Conservation (phyloP, 23 red algal genomes). For the Gracilaria gracilis region DNA sequence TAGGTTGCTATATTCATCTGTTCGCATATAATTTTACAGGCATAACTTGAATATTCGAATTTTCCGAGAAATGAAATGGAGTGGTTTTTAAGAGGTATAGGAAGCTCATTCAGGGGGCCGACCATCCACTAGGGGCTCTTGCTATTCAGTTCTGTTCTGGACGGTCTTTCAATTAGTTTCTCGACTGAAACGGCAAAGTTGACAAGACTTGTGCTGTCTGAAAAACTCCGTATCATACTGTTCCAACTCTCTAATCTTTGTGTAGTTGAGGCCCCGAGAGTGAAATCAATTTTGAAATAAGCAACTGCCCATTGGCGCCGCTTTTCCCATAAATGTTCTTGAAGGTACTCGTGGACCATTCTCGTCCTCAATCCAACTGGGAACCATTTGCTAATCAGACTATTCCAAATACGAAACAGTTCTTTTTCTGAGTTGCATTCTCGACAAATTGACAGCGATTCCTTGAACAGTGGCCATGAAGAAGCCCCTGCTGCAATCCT, state of each 20-base stretch:
- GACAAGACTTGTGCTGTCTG: neutral
- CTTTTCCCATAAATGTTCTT: neutral
- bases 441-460: neutral
- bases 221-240: neutral
- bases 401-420: neutral
- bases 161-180: neutral
- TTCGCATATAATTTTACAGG: neutral
- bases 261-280: slow-evolving; percentile 7
- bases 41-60: neutral
- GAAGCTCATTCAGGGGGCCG: neutral
- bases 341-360: neutral
- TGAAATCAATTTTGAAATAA: neutral
- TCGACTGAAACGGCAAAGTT: neutral
- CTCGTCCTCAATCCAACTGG: neutral
- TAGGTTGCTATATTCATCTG: neutral
- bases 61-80: neutral
- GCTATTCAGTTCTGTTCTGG: neutral
- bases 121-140: neutral
- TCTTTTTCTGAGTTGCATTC: neutral
- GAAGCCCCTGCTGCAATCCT: neutral
- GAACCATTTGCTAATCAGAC: slow-evolving; percentile 10
- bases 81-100: neutral
- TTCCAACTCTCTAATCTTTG: neutral
- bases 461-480: neutral
- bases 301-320: neutral